Evolutionary conservation across 2,329 filamentous ascomycete genomes (phyloP), one percentile per base, ranked within the genome.

Genomic region (Hypoxylon rubiginosum): DNA sequence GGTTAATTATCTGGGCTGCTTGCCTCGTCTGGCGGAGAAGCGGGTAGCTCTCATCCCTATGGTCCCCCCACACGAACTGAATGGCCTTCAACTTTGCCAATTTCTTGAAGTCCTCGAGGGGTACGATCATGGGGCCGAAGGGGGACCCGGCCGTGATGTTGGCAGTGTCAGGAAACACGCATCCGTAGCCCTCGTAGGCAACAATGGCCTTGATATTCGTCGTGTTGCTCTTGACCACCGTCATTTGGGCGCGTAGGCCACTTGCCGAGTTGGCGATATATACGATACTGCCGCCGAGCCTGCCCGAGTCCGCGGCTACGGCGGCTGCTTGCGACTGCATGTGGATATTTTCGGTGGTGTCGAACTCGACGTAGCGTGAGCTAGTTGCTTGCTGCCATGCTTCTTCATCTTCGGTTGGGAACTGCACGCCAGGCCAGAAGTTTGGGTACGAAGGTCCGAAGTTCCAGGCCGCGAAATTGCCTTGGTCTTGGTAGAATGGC

Each of bases 121-220:
- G 68, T 11, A 74, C 65, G 13, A 72, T n/a, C 36, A 71, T 59
- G 7, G 73, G 73, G 2, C 73, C 72, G 43, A 73, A 74, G 0
- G 69, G 68, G 6, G 41, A 59, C 1, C 70, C 63, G 1, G 67
- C 66, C 0, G 72, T 73, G 50, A 75, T 68, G 65, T 72, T 74
- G 32, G 63, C 49, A 15, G 64, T 72, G 50, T 74, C 73, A 1
- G 73, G 73, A 26, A 72, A 74, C 6, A 75, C 69, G 48, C 62
- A 72, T 21, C 72, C 73, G 52, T 65, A 71, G 52, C 69, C 64
- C 57, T 75, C 73, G 49, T 74, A 75, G 1, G 69, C 67, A 5
- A 80, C 78, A 26, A 80, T 79, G 28, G 71, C 78, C 66, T 77
- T 77, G 64, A 79, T 79, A 43, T 78, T 78, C 5, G 76, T 79